phyloP scores from a whole-genome alignment of 805 yeast species.

The Priceomyces medius region DNA sequence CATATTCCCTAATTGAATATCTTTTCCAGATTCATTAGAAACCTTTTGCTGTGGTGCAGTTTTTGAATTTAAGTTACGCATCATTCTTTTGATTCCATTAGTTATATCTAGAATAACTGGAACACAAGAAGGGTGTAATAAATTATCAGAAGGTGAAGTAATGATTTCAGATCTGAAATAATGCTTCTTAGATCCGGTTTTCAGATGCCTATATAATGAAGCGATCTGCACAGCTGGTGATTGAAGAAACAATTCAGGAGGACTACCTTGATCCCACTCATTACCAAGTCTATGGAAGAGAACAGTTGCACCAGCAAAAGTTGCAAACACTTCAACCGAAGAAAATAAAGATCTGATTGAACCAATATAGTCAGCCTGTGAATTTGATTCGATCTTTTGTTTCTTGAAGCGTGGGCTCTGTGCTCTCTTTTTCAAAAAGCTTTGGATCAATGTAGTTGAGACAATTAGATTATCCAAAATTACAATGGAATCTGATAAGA shows the following conservation, averaged over 20 bases:
- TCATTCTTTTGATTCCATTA: slow-evolving; percentile 47
- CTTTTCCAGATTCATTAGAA: slow-evolving; percentile 16
- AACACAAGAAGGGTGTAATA: slow-evolving; percentile 68
- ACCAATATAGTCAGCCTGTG: slow-evolving; percentile 8
- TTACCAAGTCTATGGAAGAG: slow-evolving; percentile 46
- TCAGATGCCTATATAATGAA: slow-evolving; percentile 49
- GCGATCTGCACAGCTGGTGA: slow-evolving; percentile 73
- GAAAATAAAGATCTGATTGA: slow-evolving; percentile 22
- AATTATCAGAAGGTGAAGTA: slow-evolving; percentile 71
- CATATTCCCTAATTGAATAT: slow-evolving; percentile 40
- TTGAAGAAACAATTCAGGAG: slow-evolving; percentile 58
- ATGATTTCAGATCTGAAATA: slow-evolving; percentile 50
- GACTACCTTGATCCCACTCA: slow-evolving; percentile 31
- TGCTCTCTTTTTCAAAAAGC: slow-evolving; percentile 24
- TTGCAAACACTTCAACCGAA: slow-evolving; percentile 51
- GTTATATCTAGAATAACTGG: slow-evolving; percentile 69
- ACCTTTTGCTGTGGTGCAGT: not conserved
- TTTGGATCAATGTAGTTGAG: slow-evolving; percentile 47
- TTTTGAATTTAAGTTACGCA: slow-evolving; percentile 28
- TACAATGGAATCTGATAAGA: slow-evolving; percentile 54
- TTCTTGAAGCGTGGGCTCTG: slow-evolving; percentile 6
- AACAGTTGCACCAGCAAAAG: slow-evolving; percentile 71
- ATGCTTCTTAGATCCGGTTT: slow-evolving; percentile 40
- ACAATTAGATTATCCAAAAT: slow-evolving; percentile 52
- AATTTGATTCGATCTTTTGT: slow-evolving; percentile 5